Evolutionary conservation across 495 filamentous ascomycete genomes (phyloP).

Genomic region (Astrothelium macrocarpum): DNA sequence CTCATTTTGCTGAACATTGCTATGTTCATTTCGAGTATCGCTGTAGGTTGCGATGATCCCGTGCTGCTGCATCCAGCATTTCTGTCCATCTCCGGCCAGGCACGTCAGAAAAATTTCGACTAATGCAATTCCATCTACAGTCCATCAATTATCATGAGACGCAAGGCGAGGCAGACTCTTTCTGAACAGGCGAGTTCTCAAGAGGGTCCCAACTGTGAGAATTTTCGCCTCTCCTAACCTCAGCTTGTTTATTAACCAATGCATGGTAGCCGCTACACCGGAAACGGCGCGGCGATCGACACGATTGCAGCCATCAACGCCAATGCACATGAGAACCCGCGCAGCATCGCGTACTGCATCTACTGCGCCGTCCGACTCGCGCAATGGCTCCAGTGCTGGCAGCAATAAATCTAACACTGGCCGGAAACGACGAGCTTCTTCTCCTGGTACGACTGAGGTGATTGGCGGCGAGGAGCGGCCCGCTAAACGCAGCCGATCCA

Average conservation of each 20-base stretch:
- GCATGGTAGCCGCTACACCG: neutral
- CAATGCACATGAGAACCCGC: slow-evolving; percentile 28
- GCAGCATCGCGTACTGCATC: slow-evolving; percentile 25
- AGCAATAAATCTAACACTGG: slow-evolving; percentile 13
- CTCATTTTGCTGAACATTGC: neutral
- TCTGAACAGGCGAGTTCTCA: slow-evolving; percentile 3
- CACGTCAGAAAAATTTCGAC: neutral
- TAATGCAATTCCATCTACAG: neutral
- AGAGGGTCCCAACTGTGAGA: neutral
- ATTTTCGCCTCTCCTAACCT: slow-evolving; percentile 4
- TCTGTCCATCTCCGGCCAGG: neutral
- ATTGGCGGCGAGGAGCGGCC: slow-evolving; percentile 1
- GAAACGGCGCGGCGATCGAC: slow-evolving; percentile 12
- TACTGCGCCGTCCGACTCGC: slow-evolving; percentile 17
- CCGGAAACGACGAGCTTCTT: slow-evolving; percentile 20
- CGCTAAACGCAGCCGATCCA: slow-evolving; percentile 6
- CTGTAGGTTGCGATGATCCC: neutral
- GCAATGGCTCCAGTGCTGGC: slow-evolving; percentile 16
- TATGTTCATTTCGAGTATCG: neutral
- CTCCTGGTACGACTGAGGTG: slow-evolving; percentile 2
- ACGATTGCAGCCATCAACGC: slow-evolving; percentile 27
- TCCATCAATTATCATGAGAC: neutral
- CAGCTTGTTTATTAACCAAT: slow-evolving; percentile 6
- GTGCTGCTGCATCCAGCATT: neutral
- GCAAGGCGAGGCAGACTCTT: neutral